Percentiles rank a stretch among this genome's conserved stretches.
These are phyloP conservation scores for Microcyclospora tardicrescens DNA, from an alignment of 2,329 filamentous ascomycete genomes.

Conservation along the genomic window DNA sequence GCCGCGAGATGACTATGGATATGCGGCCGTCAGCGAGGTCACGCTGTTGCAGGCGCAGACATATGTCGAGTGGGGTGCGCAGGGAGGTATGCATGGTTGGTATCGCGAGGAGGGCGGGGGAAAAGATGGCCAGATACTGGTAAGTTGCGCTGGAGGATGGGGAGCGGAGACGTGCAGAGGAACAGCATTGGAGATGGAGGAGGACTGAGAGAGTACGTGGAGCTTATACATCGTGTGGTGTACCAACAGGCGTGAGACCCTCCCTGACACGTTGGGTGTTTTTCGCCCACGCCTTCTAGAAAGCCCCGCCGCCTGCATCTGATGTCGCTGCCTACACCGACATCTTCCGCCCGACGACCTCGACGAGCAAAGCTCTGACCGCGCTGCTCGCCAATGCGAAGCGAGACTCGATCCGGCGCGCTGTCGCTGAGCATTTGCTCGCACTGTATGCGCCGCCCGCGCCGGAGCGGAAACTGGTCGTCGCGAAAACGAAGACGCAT, in stretches of 20 bases:
- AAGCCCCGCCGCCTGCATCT: constrained; percentile 35
- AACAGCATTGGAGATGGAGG: not conserved
- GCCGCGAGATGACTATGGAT: constrained; percentile 35
- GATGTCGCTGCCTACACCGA: constrained; percentile 56
- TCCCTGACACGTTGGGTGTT: constrained; percentile 4
- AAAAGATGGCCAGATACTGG: constrained; percentile 25
- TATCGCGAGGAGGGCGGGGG: constrained; percentile 32
- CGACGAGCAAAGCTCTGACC: constrained; percentile 49
- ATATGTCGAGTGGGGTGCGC: constrained; percentile 34
- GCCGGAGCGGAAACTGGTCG: constrained; percentile 17
- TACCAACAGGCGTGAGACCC: constrained; percentile 5
- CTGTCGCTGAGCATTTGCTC: constrained; percentile 44
- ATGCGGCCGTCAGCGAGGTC: constrained; percentile 38
- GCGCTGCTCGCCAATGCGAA: constrained; percentile 53
- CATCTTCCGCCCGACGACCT: constrained; percentile 50
- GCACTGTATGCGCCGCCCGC: constrained; percentile 40
- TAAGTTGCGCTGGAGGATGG: constrained; percentile 10
- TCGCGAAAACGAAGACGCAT: constrained; percentile 31
- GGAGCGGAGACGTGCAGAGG: not conserved
- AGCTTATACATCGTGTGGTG: not conserved
- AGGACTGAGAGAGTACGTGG: no score
- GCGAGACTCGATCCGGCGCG: constrained; percentile 46
- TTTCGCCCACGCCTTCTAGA: constrained; percentile 16
- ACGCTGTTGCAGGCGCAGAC: constrained; percentile 38
- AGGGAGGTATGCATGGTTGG: constrained; percentile 39